Conservation (phyloP, 1,284 basidiomycete genomes). For the Termitomyces sp. region DNA sequence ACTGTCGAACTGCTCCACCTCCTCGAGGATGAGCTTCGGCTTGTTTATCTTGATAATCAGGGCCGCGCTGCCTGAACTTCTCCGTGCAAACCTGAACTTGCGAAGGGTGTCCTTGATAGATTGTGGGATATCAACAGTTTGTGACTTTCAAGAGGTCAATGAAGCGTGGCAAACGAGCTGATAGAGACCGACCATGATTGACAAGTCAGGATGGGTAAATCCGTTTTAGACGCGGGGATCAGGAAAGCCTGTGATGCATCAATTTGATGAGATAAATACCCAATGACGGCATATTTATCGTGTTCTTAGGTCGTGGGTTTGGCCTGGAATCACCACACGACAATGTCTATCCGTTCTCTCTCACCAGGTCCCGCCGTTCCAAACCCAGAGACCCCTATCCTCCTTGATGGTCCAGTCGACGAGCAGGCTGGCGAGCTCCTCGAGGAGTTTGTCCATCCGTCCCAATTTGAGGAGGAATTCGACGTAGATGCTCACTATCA, state of each 20-base stretch:
- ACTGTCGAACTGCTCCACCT: conserved; percentile 74
- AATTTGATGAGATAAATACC: conserved; percentile 12
- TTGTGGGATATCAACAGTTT: conserved; percentile 80
- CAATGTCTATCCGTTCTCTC: conserved; percentile 6
- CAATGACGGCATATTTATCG: conserved; percentile 5
- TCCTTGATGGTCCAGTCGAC: conserved; percentile 41
- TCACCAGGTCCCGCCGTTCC: conserved; percentile 19
- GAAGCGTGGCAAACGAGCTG: conserved; percentile 3
- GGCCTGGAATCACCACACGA: conserved; percentile 4
- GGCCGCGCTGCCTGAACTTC: conserved; percentile 66
- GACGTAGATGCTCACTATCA: conserved; percentile 14
- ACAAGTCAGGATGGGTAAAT: background rate
- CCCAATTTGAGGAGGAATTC: conserved; percentile 27
- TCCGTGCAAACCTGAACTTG: conserved; percentile 79
- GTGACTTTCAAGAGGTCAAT: conserved; percentile 39
- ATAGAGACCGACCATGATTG: conserved; percentile 24
- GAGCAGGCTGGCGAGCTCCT: conserved; percentile 44
- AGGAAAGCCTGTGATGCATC: background rate
- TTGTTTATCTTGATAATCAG: conserved; percentile 88
- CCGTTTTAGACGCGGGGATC: no score
- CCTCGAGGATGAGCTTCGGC: conserved; percentile 70
- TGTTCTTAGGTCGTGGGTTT: conserved; percentile 4
- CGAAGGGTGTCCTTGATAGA: conserved; percentile 70
- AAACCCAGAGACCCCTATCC: conserved; percentile 34
- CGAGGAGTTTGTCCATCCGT: conserved; percentile 41